A percentile compares a stretch with the other conserved stretches of the same genome.
phyloP scores from a whole-genome alignment of 1,139 yeast genomes.

The Casaregolazyma lundiana region DNA sequence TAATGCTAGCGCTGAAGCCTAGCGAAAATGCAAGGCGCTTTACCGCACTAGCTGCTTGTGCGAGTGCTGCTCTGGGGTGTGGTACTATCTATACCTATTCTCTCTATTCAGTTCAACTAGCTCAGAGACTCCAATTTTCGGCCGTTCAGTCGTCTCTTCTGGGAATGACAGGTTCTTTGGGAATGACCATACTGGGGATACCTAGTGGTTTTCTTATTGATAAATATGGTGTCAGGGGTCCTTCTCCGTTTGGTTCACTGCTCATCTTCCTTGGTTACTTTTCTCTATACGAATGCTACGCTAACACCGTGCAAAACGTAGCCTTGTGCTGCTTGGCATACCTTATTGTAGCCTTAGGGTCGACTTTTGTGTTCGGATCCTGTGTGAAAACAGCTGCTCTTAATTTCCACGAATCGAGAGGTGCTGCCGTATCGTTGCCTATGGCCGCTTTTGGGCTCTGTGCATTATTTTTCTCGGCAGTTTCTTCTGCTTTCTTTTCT shows the following conservation, averaged over 20 bases:
- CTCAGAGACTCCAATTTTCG: constrained; percentile 44
- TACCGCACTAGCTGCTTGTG: constrained; percentile 20
- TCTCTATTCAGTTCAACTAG: constrained; percentile 59
- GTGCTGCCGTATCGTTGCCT: constrained; percentile 35
- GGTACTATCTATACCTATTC: constrained; percentile 59
- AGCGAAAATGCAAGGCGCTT: constrained; percentile 20
- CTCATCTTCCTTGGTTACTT: constrained; percentile 27
- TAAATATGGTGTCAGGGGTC: constrained; percentile 43
- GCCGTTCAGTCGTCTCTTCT: constrained; percentile 53
- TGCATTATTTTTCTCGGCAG: constrained; percentile 32
- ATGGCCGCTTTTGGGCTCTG: constrained; percentile 36
- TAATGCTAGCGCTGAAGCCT: neutral
- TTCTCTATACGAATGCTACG: constrained; percentile 25
- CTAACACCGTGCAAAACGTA: constrained; percentile 20
- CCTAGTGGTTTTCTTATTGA: constrained; percentile 59
- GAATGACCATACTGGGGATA: constrained; percentile 53
- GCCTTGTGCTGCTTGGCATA: constrained; percentile 26
- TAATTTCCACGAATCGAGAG: constrained; percentile 33
- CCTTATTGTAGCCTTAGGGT: constrained; percentile 31
- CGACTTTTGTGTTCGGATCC: constrained; percentile 31
- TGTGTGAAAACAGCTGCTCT: constrained; percentile 34
- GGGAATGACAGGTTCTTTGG: constrained; percentile 53
- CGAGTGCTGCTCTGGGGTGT: constrained; percentile 44
- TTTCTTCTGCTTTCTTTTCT: constrained; percentile 28
- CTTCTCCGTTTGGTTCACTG: constrained; percentile 36